phyloP scores from a whole-genome alignment of 768 basidiomycete species.

The Thelephora aurantiotincta region DNA sequence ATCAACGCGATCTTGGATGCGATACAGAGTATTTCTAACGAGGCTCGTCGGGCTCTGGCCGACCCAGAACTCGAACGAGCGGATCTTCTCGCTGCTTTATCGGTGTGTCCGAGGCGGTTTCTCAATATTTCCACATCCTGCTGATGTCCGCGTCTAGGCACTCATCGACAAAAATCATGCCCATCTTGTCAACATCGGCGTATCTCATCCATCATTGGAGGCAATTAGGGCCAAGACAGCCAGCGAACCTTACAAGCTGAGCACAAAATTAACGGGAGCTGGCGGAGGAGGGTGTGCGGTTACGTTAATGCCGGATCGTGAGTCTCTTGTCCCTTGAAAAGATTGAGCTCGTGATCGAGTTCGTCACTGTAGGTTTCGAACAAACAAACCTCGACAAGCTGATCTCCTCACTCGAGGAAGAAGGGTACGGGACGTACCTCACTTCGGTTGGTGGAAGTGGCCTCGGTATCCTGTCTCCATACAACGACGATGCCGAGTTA shows the following conservation, averaged over 20 bases:
- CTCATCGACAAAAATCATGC: slow-evolving; percentile 85
- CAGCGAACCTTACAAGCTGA: slow-evolving; percentile 48
- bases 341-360: not conserved
- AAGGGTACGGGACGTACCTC: slow-evolving; percentile 71
- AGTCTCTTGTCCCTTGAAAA: slow-evolving; percentile 14
- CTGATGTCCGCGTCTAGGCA: slow-evolving; percentile 26
- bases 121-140: not conserved
- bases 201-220: slow-evolving; percentile 85
- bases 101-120: slow-evolving; percentile 34
- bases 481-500: slow-evolving; percentile 8
- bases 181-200: slow-evolving; percentile 72
- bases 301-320: slow-evolving; percentile 88
- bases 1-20: slow-evolving; percentile 64
- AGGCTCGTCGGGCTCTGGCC: slow-evolving; percentile 61
- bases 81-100: slow-evolving; percentile 48
- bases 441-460: slow-evolving; percentile 92
- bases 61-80: slow-evolving; percentile 59
- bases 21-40: slow-evolving; percentile 78
- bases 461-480: slow-evolving; percentile 67
- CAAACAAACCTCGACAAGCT: slow-evolving; percentile 43
- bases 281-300: slow-evolving; percentile 98
- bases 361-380: slow-evolving; percentile 43
- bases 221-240: slow-evolving; percentile 59
- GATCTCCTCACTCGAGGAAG: slow-evolving; percentile 39
- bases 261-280: slow-evolving; percentile 94